Evolutionary conservation across 805 yeast genomes (phyloP).

Genomic region (Metschnikowia kunwiensis): DNA sequence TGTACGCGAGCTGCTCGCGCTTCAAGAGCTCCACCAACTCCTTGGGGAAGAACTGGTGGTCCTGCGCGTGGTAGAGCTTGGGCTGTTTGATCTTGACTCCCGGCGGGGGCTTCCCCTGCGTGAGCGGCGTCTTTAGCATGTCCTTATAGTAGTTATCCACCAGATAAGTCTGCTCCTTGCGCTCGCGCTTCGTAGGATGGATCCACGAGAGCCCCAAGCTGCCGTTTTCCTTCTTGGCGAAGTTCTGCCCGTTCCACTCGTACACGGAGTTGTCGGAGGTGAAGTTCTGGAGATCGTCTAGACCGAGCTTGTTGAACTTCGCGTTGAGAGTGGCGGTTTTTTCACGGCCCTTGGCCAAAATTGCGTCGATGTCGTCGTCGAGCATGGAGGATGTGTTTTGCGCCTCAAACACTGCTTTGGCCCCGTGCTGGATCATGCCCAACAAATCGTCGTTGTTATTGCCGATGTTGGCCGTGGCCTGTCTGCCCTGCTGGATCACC

Average conservation of each 20-base stretch:
- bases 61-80: conserved; percentile 60
- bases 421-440: conserved; percentile 97
- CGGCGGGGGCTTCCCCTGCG: conserved; percentile 10
- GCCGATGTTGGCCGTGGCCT: conserved; percentile 49
- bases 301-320: conserved; percentile 79
- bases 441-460: conserved; percentile 78
- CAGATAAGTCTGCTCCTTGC: conserved; percentile 75
- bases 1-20: conserved; percentile 63
- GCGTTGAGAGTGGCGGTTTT: conserved; percentile 77
- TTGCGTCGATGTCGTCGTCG: conserved; percentile 78
- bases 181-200: conserved; percentile 70
- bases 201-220: conserved; percentile 53
- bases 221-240: conserved; percentile 52
- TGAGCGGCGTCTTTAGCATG: conserved; percentile 43
- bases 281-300: conserved; percentile 91
- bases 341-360: conserved; percentile 75
- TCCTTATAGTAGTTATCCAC: conserved; percentile 76
- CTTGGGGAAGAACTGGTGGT: conserved; percentile 69
- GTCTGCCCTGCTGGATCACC: conserved; percentile 80
- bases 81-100: conserved; percentile 16
- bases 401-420: conserved; percentile 76
- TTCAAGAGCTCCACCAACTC: conserved; percentile 52
- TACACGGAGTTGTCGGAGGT: conserved; percentile 86
- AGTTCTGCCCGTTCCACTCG: conserved; percentile 94
- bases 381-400: conserved; percentile 26